Conservation (phyloP, 2,329 filamentous ascomycete species). For the Alternaria conjuncta region DNA sequence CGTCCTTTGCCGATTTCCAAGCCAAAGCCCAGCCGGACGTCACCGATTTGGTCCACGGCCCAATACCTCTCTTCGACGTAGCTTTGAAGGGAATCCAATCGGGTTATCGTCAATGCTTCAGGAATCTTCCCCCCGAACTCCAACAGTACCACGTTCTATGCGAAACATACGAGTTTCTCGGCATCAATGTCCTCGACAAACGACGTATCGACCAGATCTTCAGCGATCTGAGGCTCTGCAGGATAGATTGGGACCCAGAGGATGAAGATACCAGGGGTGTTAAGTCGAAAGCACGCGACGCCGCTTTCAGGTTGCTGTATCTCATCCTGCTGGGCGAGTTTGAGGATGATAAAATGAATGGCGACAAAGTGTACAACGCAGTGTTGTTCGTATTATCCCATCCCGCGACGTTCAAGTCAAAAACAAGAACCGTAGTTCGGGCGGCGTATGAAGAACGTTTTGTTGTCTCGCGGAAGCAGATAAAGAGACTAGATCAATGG, state of each 20-base stretch:
- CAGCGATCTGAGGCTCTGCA: constrained; percentile 17
- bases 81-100: constrained; percentile 36
- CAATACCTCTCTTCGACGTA: constrained; percentile 29
- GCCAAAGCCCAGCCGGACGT: background rate
- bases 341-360: constrained; percentile 24
- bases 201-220: constrained; percentile 10
- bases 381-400: constrained; percentile 34
- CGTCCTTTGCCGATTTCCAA: constrained; percentile 21
- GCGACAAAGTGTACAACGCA: constrained; percentile 29
- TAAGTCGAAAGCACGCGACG: constrained; percentile 28
- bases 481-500: constrained; percentile 26
- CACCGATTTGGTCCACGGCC: constrained; percentile 21
- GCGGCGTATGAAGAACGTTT: constrained; percentile 34
- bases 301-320: constrained; percentile 32
- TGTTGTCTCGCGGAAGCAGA: constrained; percentile 30
- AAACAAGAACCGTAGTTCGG: constrained; percentile 26
- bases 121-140: constrained; percentile 27
- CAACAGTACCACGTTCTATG: constrained; percentile 29
- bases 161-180: constrained; percentile 34
- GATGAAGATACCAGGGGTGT: constrained; percentile 9
- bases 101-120: constrained; percentile 37
- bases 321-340: constrained; percentile 18
- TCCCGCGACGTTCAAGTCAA: constrained; percentile 30
- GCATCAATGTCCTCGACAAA: constrained; percentile 27
- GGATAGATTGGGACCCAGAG: constrained; percentile 23